Base-by-base conservation (phyloP, 306 rosid genomes). In the Begonia fuchsioides region DNA sequence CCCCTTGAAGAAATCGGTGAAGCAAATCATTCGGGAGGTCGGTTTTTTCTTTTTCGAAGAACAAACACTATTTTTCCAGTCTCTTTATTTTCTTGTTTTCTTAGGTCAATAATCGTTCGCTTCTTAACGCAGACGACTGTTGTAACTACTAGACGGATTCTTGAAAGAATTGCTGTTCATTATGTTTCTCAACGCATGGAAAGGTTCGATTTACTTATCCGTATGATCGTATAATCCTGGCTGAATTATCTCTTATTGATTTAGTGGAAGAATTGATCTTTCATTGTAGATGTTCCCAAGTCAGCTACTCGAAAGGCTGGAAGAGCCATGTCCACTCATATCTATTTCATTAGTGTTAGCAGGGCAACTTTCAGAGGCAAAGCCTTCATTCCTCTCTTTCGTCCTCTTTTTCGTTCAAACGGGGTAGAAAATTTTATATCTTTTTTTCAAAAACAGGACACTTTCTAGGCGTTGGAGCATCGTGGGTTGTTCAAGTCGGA, bases 11-110 rank as follows among this genome's bases (percentile, higher is more conserved):
- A 85, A 79, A 72, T 92, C 96, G 15, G 67, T 82, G 58, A 77
- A 69, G 54, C 98, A 85, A 75, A 79, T 92, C n/a, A 26, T 71
- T 15, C 94, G 94, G 2, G 98, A 92, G 77, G 98, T 82, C 43
- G 70, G 62, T 45, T 50, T 63, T 14, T 59, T 39, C 15, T 12
- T 19, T 15, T 17, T 17, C 48, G 40, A 41, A 41, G 13, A 41
- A n/a, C 45, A 41, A 10, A n/a, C 13, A 41, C 45, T 10, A 41
- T 41, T 41, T 41, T n/a, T n/a, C 45, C 45, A n/a, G 35, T 48
- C 41, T 12, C 44, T 45, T 35, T 15, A 61, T 47, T 5, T 47
- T n/a, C 14, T 10, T 9, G 14, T 41, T n/a, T 41, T 41, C 45
- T 41, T 41, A 41, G 45, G 2, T 10, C 45, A 3, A n/a, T 41